Evolutionary conservation across 306 rosid species (phyloP), one percentile per base, ranked within the genome.

Genomic region (Rosa persica): DNA sequence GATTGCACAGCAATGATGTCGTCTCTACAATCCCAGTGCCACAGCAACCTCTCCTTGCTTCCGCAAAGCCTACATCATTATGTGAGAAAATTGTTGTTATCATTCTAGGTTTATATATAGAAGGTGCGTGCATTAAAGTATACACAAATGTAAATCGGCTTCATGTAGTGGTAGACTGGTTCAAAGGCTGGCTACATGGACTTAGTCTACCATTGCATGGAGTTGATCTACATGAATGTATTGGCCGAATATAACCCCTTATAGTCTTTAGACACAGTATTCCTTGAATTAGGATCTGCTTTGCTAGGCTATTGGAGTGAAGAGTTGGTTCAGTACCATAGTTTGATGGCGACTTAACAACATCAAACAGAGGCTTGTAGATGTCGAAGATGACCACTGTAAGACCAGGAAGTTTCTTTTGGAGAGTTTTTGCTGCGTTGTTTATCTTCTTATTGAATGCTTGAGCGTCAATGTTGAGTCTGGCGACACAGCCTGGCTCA

Each of bases 21-120:
- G 86, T 82, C 86, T 91, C 98, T 7, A 91, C 84, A 4, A 81
- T 81, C 62, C 97, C 98, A 8, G 97, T 92, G n/a, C 98, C 97
- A 73, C 98, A 94, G 82, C 98, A 94, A 34, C 98, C 98, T 89
- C 83, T 90, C 34, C 87, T 88, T 71, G 90, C 91, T 81, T 92
- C 98, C 25, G 54, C 81, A 78, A 94, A 94, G 30, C 98, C 97
- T 94, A 48, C 57, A 51, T 54, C 39, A 55, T 42, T 42, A 25
- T 36, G 0, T 65, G 13, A 69, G 19, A 25, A 62, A 43, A 78
- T 4, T 6, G 5, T 67, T 3, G n/a, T 23, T 82, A 27, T 49
- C 30, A 8, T 30, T 61, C 62, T 20, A 46, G 44, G 12, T 64
- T 64, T 15, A 64, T 64, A 64, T 15, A 64, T 64, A 64, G 69